These are phyloP conservation scores for Cystofilobasidium ferigula DNA, from an alignment of 768 basidiomycete species.

Conservation along the genomic window DNA sequence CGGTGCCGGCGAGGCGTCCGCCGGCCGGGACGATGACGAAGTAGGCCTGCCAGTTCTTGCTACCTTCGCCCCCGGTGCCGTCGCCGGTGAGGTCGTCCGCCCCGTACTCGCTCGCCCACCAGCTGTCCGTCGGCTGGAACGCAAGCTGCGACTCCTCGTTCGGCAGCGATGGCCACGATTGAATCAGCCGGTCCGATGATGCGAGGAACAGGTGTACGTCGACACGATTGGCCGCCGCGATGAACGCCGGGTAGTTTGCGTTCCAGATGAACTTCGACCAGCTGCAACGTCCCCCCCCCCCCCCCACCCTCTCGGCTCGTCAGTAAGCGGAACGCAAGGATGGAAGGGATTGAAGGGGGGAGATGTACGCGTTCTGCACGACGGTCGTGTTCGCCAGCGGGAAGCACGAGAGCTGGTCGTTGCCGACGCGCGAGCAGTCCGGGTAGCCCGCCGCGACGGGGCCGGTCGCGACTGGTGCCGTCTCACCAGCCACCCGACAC, in stretches of 20 bases:
- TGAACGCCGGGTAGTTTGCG: slow-evolving; percentile 23
- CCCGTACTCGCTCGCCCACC: slow-evolving; percentile 16
- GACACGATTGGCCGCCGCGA: slow-evolving; percentile 18
- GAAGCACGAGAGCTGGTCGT: slow-evolving; percentile 20
- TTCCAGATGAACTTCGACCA: slow-evolving; percentile 14
- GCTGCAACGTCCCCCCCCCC: no score
- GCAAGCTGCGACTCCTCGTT: slow-evolving; percentile 25
- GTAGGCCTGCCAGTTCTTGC: slow-evolving; percentile 14
- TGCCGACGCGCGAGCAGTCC: slow-evolving; percentile 11
- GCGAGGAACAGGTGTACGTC: slow-evolving; percentile 22
- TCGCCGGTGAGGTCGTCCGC: neutral
- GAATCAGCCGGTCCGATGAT: slow-evolving; percentile 8
- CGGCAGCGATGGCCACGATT: slow-evolving; percentile 14
- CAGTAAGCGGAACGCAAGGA: no score
- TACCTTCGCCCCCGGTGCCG: neutral
- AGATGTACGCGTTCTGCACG: slow-evolving; percentile 14
- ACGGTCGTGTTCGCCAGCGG: slow-evolving; percentile 16
- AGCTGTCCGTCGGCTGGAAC: slow-evolving; percentile 9
- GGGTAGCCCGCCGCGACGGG: neutral
- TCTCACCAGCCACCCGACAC: no score
- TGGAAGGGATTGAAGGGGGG: no score
- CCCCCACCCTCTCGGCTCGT: no score
- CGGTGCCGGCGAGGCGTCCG: slow-evolving; percentile 5
- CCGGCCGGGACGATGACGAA: slow-evolving; percentile 22
- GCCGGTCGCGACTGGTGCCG: neutral